Conservation (phyloP, 345 rosid species). For the Brassica carinata region DNA sequence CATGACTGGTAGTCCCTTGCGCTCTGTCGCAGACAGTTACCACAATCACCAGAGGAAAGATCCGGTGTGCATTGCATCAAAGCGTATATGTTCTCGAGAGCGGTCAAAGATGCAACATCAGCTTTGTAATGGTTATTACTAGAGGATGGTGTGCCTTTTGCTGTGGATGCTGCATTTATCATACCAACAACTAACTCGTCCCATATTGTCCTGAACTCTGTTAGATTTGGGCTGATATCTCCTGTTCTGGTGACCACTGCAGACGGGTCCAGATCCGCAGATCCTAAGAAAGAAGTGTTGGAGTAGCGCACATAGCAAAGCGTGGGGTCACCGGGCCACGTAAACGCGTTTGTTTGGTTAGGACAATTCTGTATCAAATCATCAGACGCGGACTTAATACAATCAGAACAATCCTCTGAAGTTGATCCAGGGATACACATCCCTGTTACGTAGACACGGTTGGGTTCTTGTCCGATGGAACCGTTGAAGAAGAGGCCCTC, state of each 20-base stretch:
- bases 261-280: not conserved
- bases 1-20: not conserved
- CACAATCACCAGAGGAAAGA: constrained; percentile 22
- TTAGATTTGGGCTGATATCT: not conserved
- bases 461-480: constrained; percentile 23
- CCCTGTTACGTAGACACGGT: constrained; percentile 30
- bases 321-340: constrained; percentile 29
- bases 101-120: not conserved
- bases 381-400: constrained; percentile 15
- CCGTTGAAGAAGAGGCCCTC: constrained; percentile 33
- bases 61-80: constrained; percentile 28
- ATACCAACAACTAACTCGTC: not conserved
- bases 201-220: not conserved
- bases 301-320: constrained; percentile 40
- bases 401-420: constrained; percentile 21
- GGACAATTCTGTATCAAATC: constrained; percentile 12
- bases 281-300: constrained; percentile 15
- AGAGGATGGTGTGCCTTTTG: not conserved
- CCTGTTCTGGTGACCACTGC: too few species aligned
- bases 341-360: constrained; percentile 23
- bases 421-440: constrained; percentile 37
- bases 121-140: not conserved
- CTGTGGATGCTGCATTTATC: not conserved
- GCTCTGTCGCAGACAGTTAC: not conserved
- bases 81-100: not conserved